Evolutionary conservation across 2,329 filamentous ascomycete genomes (phyloP).

Genomic region (Fusarium continuum): DNA sequence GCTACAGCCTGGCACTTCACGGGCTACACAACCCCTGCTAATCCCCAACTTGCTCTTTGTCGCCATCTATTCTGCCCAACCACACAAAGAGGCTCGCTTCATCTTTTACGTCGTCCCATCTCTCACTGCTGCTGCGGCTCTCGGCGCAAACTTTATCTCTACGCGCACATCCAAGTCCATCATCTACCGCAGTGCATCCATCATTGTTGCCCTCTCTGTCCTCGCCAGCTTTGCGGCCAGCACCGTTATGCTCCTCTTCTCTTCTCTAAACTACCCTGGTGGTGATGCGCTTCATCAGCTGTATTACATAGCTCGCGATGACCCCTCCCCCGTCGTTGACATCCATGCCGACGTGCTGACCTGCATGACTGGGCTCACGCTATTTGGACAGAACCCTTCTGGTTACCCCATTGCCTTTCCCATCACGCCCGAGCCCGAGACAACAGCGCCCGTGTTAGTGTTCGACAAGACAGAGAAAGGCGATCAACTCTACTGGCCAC

Average conservation of each 20-base stretch:
- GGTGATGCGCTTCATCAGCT: slow-evolving; percentile 76
- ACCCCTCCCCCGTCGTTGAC: slow-evolving; percentile 44
- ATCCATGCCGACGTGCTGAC: slow-evolving; percentile 73
- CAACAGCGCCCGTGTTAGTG: slow-evolving; percentile 44
- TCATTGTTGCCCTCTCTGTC: slow-evolving; percentile 67
- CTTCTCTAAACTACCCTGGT: slow-evolving; percentile 92
- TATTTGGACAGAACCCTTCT: slow-evolving; percentile 64
- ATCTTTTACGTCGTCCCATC: slow-evolving; percentile 87
- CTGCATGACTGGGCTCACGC: slow-evolving; percentile 76
- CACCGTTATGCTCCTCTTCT: slow-evolving; percentile 76
- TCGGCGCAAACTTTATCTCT: slow-evolving; percentile 77
- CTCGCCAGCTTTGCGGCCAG: slow-evolving; percentile 68
- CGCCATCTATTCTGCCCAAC: slow-evolving; percentile 83
- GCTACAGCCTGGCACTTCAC: slow-evolving; percentile 55
- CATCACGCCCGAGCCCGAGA: slow-evolving; percentile 20
- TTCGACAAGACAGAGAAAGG: slow-evolving; percentile 71
- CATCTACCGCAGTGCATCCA: slow-evolving; percentile 63
- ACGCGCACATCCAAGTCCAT: slow-evolving; percentile 68
- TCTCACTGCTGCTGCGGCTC: slow-evolving; percentile 79
- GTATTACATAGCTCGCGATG: slow-evolving; percentile 47
- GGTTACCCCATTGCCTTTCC: slow-evolving; percentile 49
- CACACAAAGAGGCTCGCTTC: slow-evolving; percentile 97
- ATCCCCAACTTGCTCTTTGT: slow-evolving; percentile 78
- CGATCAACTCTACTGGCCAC: slow-evolving; percentile 52
- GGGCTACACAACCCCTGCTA: slow-evolving; percentile 60